Base-by-base conservation (phyloP, 2,329 filamentous ascomycete genomes). In the Monosporascus sp. region DNA sequence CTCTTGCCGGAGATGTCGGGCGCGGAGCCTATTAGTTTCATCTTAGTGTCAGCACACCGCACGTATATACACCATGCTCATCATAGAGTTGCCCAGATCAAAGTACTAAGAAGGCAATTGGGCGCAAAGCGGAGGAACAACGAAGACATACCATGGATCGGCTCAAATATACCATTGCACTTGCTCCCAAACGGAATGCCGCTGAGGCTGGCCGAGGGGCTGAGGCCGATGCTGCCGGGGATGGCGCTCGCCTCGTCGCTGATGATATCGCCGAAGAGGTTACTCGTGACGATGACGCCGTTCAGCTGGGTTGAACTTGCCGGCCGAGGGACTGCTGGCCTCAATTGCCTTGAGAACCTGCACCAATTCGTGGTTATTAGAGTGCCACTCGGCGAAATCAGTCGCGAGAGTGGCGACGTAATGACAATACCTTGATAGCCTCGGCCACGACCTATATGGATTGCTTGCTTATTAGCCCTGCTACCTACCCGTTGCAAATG, bases 131-230 rank as follows among this genome's bases (percentile, higher is more conserved):
- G 11, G 43, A n/a, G 43, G 22, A 11, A 27, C 6, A 46, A 27
- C 31, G 11, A 37, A n/a, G 18, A 27, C 46, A 66, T 75, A 90
- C 90, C 92, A 71, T 99, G 93, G 64, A 99, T 97, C 25, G 93
- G 93, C 80, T 97, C 93, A 70, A 96, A 99, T 66, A 97, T 96
- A 63, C 91, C 93, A 69, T 95, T 96, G 68, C 92, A 90, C 70
- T 82, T 86, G 63, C 78, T 82, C 78, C 90, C 89, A 89, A n/a
- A n/a, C n/a, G 93, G 93, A 55, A 96, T 84, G 41, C 89, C 90
- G 60, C 86, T 88, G 68, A 97, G 75, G 72, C 88, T 94, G 14
- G 93, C 93, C 69, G 88, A 93, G 25, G 93, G 93, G 61, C 96
- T 75, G 59, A 97, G 77, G 31, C 94, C 93, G 62, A 97, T 83